Conservation (phyloP, 495 filamentous ascomycete species). For the Podospora appendiculata region DNA sequence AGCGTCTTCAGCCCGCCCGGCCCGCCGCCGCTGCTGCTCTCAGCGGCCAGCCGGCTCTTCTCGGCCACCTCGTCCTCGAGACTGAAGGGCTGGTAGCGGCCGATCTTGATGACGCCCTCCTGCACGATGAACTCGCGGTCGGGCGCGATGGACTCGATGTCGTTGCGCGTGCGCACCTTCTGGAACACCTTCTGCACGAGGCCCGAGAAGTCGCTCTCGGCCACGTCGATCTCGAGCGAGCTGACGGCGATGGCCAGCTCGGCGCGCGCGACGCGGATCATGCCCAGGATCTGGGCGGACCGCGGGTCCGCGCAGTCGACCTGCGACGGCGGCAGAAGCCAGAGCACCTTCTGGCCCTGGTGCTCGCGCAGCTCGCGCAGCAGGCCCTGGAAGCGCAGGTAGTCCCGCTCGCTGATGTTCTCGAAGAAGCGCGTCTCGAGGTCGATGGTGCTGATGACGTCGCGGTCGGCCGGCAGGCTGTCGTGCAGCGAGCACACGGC, state of each 20-base stretch:
- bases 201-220: conserved; percentile 5
- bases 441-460: conserved; percentile 26
- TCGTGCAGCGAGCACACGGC: not conserved
- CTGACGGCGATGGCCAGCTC: conserved; percentile 17
- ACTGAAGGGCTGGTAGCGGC: conserved; percentile 2
- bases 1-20: not conserved
- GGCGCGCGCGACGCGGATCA: not conserved
- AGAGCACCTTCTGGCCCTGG: conserved; percentile 2
- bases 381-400: conserved; percentile 11
- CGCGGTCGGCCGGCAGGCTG: conserved; percentile 5
- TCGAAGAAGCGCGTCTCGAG: conserved; percentile 26
- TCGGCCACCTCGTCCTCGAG: not conserved
- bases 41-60: too few relatives aligned
- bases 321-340: conserved; percentile 7
- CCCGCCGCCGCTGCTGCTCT: not conserved
- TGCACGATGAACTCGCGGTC: conserved; percentile 22
- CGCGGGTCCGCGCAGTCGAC: conserved; percentile 12
- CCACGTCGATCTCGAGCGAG: conserved; percentile 15
- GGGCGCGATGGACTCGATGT: conserved; percentile 11
- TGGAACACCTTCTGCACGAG: conserved; percentile 12
- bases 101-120: conserved; percentile 3
- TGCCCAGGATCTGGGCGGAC: not conserved
- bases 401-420: conserved; percentile 10
- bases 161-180: conserved; percentile 12
- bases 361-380: not conserved